A percentile compares a stretch with the other conserved stretches of the same genome.
Evolutionary conservation across 352 stramenopile species (phyloP).

Genomic region (Phytophthora citricola): DNA sequence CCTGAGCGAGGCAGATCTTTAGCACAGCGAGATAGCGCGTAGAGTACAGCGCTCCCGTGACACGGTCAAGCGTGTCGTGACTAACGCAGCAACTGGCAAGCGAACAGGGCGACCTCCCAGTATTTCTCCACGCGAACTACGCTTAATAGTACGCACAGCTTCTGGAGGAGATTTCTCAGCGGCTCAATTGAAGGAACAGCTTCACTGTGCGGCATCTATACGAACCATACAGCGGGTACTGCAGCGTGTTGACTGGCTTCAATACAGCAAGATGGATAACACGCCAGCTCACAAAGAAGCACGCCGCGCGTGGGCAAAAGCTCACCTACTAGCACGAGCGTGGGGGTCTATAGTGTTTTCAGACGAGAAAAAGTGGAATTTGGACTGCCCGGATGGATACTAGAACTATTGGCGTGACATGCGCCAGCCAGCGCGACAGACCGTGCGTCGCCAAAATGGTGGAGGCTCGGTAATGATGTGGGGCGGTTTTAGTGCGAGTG

Average conservation of each 20-base stretch:
- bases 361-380: slow-evolving; percentile 46
- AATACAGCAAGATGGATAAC: slow-evolving; percentile 26
- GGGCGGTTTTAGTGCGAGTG: slow-evolving; percentile 13
- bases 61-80: background rate
- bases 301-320: slow-evolving; percentile 4
- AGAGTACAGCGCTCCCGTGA: background rate
- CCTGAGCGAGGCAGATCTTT: background rate
- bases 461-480: slow-evolving; percentile 36
- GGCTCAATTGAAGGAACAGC: background rate
- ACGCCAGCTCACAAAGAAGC: slow-evolving; percentile 1
- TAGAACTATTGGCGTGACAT: slow-evolving; percentile 30
- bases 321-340: background rate
- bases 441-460: slow-evolving; percentile 16
- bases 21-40: background rate
- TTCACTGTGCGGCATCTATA: background rate
- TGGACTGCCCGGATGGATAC: slow-evolving; percentile 39
- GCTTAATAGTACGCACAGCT: background rate
- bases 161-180: background rate
- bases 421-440: slow-evolving; percentile 3
- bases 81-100: background rate
- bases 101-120: background rate
- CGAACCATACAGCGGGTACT: slow-evolving; percentile 7
- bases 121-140: background rate
- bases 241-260: slow-evolving; percentile 13
- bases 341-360: slow-evolving; percentile 40